Base-by-base conservation (phyloP, 352 stramenopile species). In the Globisporangium takayamanum region DNA sequence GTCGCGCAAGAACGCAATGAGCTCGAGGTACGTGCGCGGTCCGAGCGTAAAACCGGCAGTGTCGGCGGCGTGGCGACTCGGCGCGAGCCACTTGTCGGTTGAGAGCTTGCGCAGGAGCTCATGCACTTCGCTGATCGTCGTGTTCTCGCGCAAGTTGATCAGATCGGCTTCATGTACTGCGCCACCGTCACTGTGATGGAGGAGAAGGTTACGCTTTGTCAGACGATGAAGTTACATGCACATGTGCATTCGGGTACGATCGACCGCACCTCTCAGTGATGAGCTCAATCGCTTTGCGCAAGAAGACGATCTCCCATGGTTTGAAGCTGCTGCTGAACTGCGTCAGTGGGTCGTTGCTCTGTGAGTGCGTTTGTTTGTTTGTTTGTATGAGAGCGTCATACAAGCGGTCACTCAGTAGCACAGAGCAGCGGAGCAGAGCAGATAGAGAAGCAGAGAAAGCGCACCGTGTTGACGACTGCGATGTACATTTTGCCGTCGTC, bases 401-500 rank as follows among this genome's bases (percentile, higher is more conserved):
- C 33, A 39, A 12, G 2, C 33, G 33, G 10, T 12, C 33, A 39
- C 5, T 10, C 6, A 12, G 5, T 12, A 10, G 33, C 7, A 12
- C 14, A 22, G n/a, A 18, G 42, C 14, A 30, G 53, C 49, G 57
- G 41, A 4, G 45, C 5, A 39, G 10, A 22, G 5, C 28, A 15
- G 48, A 26, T 36, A 46, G 39, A 46, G 18, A 14, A 36, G 44
- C 25, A 25, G 12, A 12, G 0, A 46, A 16, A 50, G n/a, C 16
- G 8, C 15, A 30, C 83, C 50, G 81, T 92, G 60, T 94, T 94
- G 48, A 90, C 82, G 26, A 94, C 62, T 28, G 73, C 76, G 60
- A 90, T 36, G 59, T 94, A 92, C 72, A 91, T 82, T 55, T 89
- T 87, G 46, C 84, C 84, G 57, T 94, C 77, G 67, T 94, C 84